Evolutionary conservation across 2,329 filamentous ascomycete species (phyloP).

Genomic region (Trichothecium roseum): DNA sequence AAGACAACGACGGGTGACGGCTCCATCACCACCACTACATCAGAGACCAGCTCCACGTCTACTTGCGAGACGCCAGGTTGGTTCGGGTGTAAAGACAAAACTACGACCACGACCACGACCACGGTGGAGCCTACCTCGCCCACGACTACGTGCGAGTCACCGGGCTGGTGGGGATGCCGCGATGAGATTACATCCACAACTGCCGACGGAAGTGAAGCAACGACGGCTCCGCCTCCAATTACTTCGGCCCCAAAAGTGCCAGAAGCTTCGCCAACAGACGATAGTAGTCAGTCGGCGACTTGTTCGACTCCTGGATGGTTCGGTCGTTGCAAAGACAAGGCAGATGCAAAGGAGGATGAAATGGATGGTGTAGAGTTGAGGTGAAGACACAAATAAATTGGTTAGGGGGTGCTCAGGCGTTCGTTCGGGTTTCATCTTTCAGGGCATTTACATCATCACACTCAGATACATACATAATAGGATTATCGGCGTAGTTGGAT

Average conservation of each 20-base stretch:
- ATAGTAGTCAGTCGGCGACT: neutral
- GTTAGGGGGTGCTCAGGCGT: slow-evolving; percentile 9
- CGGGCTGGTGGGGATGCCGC: slow-evolving; percentile 81
- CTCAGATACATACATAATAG: no score
- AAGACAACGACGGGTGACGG: slow-evolving; percentile 38
- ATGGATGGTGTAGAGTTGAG: slow-evolving; percentile 6
- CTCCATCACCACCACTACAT: slow-evolving; percentile 25
- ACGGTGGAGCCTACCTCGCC: slow-evolving; percentile 20
- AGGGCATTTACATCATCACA: no score
- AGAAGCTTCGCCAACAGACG: neutral
- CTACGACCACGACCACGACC: slow-evolving; percentile 18
- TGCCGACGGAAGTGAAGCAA: slow-evolving; percentile 5
- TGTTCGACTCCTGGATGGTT: slow-evolving; percentile 1
- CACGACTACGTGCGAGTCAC: slow-evolving; percentile 80
- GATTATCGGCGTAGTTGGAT: no score
- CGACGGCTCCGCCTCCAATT: slow-evolving; percentile 1
- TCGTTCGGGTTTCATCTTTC: no score
- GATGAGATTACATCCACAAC: slow-evolving; percentile 49
- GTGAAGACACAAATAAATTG: slow-evolving; percentile 4
- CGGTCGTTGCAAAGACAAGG: slow-evolving; percentile 5
- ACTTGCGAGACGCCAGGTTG: slow-evolving; percentile 45
- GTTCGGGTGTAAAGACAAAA: slow-evolving; percentile 43
- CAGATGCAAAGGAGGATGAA: slow-evolving; percentile 28
- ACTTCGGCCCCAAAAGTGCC: slow-evolving; percentile 3
- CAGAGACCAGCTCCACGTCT: slow-evolving; percentile 28